A percentile compares a stretch with the other conserved stretches of the same genome.
phyloP scores from a whole-genome alignment of 177 flowering plant species.

The Tripterygium wilfordii region DNA sequence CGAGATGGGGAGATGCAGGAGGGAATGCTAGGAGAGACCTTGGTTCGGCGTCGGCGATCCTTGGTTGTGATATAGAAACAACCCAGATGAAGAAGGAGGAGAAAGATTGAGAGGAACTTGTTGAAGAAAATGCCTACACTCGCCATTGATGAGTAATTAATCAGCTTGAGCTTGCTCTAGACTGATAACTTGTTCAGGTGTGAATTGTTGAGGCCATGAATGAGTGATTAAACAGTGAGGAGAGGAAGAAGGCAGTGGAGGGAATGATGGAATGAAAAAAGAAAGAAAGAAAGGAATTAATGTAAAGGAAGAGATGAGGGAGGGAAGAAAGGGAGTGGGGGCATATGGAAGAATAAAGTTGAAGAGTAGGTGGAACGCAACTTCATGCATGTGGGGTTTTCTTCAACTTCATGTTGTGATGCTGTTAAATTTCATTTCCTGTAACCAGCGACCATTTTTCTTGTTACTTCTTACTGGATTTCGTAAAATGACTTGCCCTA shows the following conservation, averaged over 20 bases:
- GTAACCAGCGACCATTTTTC: no score
- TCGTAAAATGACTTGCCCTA: no score
- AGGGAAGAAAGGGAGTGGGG: slow-evolving; percentile 2
- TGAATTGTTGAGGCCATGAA: no score
- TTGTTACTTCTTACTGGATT: no score
- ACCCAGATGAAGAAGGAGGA: slow-evolving; percentile 50
- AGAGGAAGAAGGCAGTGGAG: slow-evolving; percentile 8
- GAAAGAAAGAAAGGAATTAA: no score
- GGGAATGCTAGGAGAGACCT: slow-evolving; percentile 12
- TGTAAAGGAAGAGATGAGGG: no score
- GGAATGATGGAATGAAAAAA: no score
- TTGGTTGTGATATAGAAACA: slow-evolving; percentile 40
- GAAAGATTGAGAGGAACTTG: slow-evolving; percentile 29
- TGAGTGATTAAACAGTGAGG: slow-evolving; percentile 1
- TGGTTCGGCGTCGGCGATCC: slow-evolving; percentile 4
- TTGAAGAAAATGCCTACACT: slow-evolving; percentile 23
- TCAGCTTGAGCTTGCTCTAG: not conserved
- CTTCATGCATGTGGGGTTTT: no score
- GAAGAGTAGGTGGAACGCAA: slow-evolving; percentile 33
- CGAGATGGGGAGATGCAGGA: slow-evolving; percentile 6
- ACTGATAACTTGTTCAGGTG: no score
- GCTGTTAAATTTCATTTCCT: no score
- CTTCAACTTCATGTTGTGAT: no score
- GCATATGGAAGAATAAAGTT: slow-evolving; percentile 31
- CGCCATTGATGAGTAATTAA: slow-evolving; percentile 18